A percentile compares a stretch with the other conserved stretches of the same genome.
Conservation (phyloP, 208 protist genomes). For the Tritrichomonas foetus region DNA sequence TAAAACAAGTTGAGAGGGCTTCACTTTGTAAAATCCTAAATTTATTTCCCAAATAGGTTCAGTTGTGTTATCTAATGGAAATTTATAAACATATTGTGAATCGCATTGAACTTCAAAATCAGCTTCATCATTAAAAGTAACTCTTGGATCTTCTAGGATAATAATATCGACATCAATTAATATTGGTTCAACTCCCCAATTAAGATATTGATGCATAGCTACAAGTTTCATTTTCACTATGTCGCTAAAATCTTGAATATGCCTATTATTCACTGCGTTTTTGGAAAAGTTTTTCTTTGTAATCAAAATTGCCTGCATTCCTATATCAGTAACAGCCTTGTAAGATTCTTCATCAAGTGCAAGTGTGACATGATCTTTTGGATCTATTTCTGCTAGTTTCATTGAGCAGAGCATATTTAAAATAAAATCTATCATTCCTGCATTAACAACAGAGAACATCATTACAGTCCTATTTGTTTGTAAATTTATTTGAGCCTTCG, state of each 20-base stretch:
- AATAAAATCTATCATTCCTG: not conserved
- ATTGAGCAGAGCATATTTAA: not conserved
- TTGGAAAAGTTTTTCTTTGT: not conserved
- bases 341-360: not conserved
- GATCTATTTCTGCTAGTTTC: not conserved
- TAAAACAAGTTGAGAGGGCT: not conserved
- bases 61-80: not conserved
- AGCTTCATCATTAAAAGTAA: not conserved
- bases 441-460: not conserved
- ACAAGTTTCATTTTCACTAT: not conserved
- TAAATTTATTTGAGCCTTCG: not conserved
- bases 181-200: not conserved
- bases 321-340: not conserved
- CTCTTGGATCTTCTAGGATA: not conserved
- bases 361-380: not conserved
- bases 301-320: too few relatives aligned
- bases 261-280: not conserved
- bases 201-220: not conserved
- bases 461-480: not conserved
- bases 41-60: not conserved
- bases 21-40: not conserved
- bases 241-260: not conserved
- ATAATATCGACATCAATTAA: not conserved
- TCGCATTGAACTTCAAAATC: not conserved
- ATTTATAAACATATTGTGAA: not conserved